Evolutionary conservation across 2,329 filamentous ascomycete species (phyloP), one percentile per base, ranked within the genome.

Genomic region (Tolypocladium nubicola): DNA sequence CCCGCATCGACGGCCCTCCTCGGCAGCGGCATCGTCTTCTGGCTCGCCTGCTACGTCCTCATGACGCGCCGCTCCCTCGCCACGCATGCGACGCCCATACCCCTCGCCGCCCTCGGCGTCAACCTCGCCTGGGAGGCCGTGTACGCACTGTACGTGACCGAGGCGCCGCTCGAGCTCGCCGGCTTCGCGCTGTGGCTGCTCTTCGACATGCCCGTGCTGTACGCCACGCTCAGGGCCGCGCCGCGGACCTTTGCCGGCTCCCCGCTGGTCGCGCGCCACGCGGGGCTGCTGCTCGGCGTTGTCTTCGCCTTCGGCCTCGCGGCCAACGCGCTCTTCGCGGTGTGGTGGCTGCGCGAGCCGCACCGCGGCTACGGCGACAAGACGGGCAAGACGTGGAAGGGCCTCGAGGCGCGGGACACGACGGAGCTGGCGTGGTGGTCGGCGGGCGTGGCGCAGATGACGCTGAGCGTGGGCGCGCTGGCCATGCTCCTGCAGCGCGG

Each of bases 71-170:
- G 76, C 56, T 75, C 76, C 1, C 64, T 78, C n/a, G 66, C 65
- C 54, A 78, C 77, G 21, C 70, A 71, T 41, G 76, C 76, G 5
- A 81, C 79, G 61, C 72, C 77, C 40, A 77, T 80, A 67, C 78
- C 79, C 0, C 63, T 80, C 13, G 64, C 79, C 53, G 72, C 76
- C 0, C 73, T 81, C 11, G 73, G 73, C 16, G 63, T 76, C 63
- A 81, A 82, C 59, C 71, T 81, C 39, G 74, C 73, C 1, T 81
- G 79, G 78, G 79, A 82, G 63, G 65, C 78, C 3, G 68, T 82
- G 56, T 79, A 77, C 66, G 72, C 72, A 2, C 66, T 79, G 30
- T 76, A 71, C 60, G 75, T 81, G 19, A 70, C 73, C 57, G 77
- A 79, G 59, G 65, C 68, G 5, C 62, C 65, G 1, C 62, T 78